phyloP scores from a whole-genome alignment of 192 early-diverging fungal species.

The Mortierella antarctica region DNA sequence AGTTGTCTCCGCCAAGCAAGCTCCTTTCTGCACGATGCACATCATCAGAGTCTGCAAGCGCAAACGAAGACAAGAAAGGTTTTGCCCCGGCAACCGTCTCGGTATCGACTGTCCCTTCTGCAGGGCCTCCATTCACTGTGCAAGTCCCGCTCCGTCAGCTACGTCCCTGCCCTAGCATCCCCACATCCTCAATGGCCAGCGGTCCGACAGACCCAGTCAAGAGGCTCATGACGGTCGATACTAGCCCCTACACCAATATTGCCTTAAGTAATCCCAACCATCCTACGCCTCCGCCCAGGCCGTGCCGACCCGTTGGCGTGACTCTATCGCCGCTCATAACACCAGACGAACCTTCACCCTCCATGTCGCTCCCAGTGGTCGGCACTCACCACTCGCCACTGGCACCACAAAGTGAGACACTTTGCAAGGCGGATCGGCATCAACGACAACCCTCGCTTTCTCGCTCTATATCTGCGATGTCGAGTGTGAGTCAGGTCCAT shows the following conservation, averaged over 20 bases:
- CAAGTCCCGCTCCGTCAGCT: neutral
- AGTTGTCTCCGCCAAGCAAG: no score
- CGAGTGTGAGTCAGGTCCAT: slow-evolving; percentile 18
- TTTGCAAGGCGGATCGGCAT: neutral
- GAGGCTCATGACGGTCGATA: slow-evolving; percentile 11
- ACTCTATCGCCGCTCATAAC: slow-evolving; percentile 7
- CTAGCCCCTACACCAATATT: slow-evolving; percentile 10
- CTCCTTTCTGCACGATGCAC: no score
- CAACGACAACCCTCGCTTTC: slow-evolving; percentile 7
- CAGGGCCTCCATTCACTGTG: neutral
- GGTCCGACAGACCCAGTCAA: neutral
- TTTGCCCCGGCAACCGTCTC: no score
- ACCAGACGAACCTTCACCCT: neutral
- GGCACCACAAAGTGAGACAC: neutral
- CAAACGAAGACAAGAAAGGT: no score
- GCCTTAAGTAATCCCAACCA: slow-evolving; percentile 6
- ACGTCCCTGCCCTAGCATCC: slow-evolving; percentile 11
- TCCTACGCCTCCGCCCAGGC: slow-evolving; percentile 4
- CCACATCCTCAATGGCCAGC: neutral
- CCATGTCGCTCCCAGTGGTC: neutral
- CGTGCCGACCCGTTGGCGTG: neutral
- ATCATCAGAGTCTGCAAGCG: no score
- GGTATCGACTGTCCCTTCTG: neutral
- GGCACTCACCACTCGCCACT: neutral
- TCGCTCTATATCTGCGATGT: slow-evolving; percentile 11